Evolutionary conservation across 148 eudicot genomes (phyloP), one percentile per base, ranked within the genome.

Genomic region (Diospyros kaki): DNA sequence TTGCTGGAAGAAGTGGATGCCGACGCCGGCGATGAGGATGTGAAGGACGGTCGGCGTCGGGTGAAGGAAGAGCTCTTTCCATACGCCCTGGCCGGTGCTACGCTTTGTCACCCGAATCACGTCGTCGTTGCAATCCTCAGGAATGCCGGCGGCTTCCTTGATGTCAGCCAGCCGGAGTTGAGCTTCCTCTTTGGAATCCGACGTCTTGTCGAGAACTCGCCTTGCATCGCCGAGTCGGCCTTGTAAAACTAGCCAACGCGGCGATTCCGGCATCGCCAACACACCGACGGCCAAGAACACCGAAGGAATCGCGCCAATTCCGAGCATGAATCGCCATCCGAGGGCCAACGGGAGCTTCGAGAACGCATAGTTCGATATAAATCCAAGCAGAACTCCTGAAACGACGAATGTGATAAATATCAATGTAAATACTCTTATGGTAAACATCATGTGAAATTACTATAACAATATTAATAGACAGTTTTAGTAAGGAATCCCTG

Each of bases 301-400:
- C 39, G 94, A 86, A 1, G 97, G 97, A 60, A 90, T 61, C 0
- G 92, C 97, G 6, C 91, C 92, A 53, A 87, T 71, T 39, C 94
- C 97, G 41, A 92, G 88, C 97, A 92, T 92, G 72, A 90, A 75
- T 61, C 97, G 83, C 97, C 97, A 92, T 9, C 88, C 83, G 44
- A 90, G 66, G 66, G 85, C 73, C 4, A 65, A 41, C 0, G 92
- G 92, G 11, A 90, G 88, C 65, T 75, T 82, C 5, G 91, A 83
- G 68, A 93, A 93, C 4, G 81, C 97, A 5, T 73, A 76, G 59
- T 93, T 93, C 0, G 97, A 93, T 5, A 93, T 83, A 48, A 90
- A 93, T 1, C 97, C 95, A 0, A 93, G 81, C 9, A 93, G 18
- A 15, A 88, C 74, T 6, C 86, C 86, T 84, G 51, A 14, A 1